Evolutionary conservation across 495 filamentous ascomycete genomes (phyloP).

Genomic region (Geopyxis carbonaria): DNA sequence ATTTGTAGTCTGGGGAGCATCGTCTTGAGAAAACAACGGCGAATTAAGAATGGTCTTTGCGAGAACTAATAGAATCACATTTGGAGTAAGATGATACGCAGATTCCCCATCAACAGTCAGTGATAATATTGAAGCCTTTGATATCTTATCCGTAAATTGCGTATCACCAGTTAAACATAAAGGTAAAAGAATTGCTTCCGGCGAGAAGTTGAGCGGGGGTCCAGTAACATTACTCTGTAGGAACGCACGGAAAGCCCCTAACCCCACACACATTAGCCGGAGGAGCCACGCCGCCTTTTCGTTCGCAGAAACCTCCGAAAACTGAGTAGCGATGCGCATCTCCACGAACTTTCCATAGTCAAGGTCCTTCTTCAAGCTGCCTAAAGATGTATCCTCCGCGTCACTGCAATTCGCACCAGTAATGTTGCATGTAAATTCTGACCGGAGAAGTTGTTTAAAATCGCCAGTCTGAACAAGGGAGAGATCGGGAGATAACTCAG

Average conservation of each 20-base stretch:
- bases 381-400: slow-evolving; percentile 4
- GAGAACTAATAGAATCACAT: slow-evolving; percentile 64
- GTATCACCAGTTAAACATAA: slow-evolving; percentile 18
- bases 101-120: slow-evolving; percentile 72
- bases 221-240: slow-evolving; percentile 85
- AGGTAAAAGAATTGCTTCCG: slow-evolving; percentile 40
- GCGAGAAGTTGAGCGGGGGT: slow-evolving; percentile 46
- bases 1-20: slow-evolving; percentile 16
- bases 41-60: slow-evolving; percentile 50
- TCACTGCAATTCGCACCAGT: slow-evolving; percentile 7
- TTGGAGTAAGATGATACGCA: slow-evolving; percentile 66
- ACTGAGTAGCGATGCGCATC: slow-evolving; percentile 1
- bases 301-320: neutral
- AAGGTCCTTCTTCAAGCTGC: neutral
- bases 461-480: slow-evolving; percentile 10
- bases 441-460: slow-evolving; percentile 12
- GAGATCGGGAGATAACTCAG: slow-evolving; percentile 4
- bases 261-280: slow-evolving; percentile 32
- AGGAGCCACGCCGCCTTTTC: slow-evolving; percentile 4
- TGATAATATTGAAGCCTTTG: slow-evolving; percentile 28
- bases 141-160: slow-evolving; percentile 19
- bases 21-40: slow-evolving; percentile 11
- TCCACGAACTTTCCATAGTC: slow-evolving; percentile 16
- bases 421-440: neutral
- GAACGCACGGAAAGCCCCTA: slow-evolving; percentile 65